Evolutionary conservation across 345 rosid genomes (phyloP).

Genomic region (Capsella bursapastoris): DNA sequence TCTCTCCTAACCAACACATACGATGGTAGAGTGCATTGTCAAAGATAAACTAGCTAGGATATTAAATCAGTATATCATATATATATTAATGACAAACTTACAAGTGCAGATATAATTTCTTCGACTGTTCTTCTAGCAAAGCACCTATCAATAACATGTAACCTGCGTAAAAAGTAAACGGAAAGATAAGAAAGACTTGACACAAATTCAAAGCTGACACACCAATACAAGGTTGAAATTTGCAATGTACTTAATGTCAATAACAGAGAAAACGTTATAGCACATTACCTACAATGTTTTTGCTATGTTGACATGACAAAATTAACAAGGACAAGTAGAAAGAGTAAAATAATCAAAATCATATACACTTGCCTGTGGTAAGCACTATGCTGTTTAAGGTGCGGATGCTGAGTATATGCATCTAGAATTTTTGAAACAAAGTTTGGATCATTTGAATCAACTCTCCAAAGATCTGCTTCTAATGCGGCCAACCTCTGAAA

Average conservation of each 20-base stretch:
- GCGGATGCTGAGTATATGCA: constrained; percentile 59
- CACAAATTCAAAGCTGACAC: constrained; percentile 20
- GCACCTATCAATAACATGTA: constrained; percentile 75
- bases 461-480: constrained; percentile 62
- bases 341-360: not conserved
- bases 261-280: not conserved
- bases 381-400: constrained; percentile 65
- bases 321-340: not conserved
- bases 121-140: constrained; percentile 74
- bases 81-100: constrained; percentile 41
- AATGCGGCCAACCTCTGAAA: constrained; percentile 63
- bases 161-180: constrained; percentile 64
- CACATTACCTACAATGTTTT: too few relatives aligned
- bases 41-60: not conserved
- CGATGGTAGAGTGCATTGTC: constrained; percentile 7
- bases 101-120: constrained; percentile 83
- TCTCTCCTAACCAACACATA: constrained; percentile 52
- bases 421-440: constrained; percentile 57
- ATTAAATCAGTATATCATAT: not conserved
- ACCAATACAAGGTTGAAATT: not conserved
- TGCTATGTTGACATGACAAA: not conserved
- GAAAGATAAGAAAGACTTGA: constrained; percentile 21
- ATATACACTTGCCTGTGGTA: constrained; percentile 56
- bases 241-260: not conserved
- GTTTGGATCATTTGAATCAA: constrained; percentile 58